These are phyloP conservation scores for Raphanus raphanistrum DNA, from an alignment of 345 rosid genomes.

Conservation along the genomic window DNA sequence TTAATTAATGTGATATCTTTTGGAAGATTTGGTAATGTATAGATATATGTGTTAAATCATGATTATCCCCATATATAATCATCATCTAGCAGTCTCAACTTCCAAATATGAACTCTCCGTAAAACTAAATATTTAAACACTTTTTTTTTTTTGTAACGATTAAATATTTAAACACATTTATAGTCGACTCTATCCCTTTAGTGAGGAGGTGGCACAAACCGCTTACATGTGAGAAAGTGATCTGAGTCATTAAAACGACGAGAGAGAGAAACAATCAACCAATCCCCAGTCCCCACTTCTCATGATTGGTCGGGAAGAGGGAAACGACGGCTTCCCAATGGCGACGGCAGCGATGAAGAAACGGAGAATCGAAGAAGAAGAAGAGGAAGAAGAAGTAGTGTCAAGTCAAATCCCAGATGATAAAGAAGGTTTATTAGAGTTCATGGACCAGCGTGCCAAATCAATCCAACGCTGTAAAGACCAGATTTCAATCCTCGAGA, in stretches of 20 bases:
- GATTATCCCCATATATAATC: not conserved
- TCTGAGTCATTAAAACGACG: conserved; percentile 13
- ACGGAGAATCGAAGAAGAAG: conserved; percentile 26
- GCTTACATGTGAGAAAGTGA: not conserved
- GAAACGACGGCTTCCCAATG: not conserved
- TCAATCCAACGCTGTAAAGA: conserved; percentile 28
- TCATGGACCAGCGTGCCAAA: conserved; percentile 37
- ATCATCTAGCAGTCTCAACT: not conserved
- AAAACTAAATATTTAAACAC: no score
- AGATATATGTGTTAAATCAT: not conserved
- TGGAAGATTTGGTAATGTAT: not conserved
- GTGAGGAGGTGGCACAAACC: conserved; percentile 28
- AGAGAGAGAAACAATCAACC: conserved; percentile 24
- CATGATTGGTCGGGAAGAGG: not conserved
- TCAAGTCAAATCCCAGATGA: conserved; percentile 29
- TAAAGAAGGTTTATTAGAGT: conserved; percentile 36
- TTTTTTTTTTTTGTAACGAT: no score
- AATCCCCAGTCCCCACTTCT: not conserved
- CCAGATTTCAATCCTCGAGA: conserved; percentile 20
- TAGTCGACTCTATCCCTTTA: conserved; percentile 4
- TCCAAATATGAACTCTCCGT: not conserved
- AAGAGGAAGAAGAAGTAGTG: conserved; percentile 9
- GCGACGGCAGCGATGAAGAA: conserved; percentile 20
- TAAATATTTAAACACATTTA: not conserved
- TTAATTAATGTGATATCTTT: not conserved